Evolutionary conservation across 495 filamentous ascomycete genomes (phyloP).

Genomic region (Patellaria atrata): DNA sequence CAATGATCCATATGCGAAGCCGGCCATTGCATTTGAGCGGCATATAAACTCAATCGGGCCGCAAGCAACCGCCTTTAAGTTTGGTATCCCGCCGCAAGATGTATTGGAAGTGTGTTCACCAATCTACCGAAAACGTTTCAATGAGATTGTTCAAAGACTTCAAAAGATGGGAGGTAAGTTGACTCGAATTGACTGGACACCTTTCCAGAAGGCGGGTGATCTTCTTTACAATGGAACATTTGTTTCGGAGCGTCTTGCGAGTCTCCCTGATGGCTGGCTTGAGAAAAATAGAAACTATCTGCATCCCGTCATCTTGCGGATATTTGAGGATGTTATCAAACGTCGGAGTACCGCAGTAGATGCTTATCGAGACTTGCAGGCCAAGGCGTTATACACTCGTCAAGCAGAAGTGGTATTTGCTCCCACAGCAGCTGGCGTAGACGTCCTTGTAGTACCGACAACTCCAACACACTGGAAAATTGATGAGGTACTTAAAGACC

Average conservation of each 20-base stretch:
- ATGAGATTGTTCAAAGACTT: slow-evolving; percentile 29
- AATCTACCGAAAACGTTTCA: slow-evolving; percentile 32
- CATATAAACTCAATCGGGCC: slow-evolving; percentile 37
- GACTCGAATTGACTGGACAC: slow-evolving; percentile 35
- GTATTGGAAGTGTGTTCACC: slow-evolving; percentile 34
- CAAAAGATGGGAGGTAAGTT: slow-evolving; percentile 35
- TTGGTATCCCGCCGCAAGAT: slow-evolving; percentile 36
- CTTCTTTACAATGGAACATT: slow-evolving; percentile 43
- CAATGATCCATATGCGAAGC: slow-evolving; percentile 42
- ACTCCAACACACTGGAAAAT: slow-evolving; percentile 45
- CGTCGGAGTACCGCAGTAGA: slow-evolving; percentile 37
- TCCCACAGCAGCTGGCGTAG: slow-evolving; percentile 31
- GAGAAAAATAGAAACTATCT: slow-evolving; percentile 27
- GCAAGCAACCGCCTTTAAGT: slow-evolving; percentile 33
- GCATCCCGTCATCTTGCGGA: slow-evolving; percentile 39
- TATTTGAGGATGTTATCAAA: slow-evolving; percentile 35
- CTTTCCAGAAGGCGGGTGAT: slow-evolving; percentile 40
- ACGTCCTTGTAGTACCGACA: slow-evolving; percentile 48
- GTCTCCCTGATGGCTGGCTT: slow-evolving; percentile 31
- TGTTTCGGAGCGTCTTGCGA: slow-evolving; percentile 41
- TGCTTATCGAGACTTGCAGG: slow-evolving; percentile 41
- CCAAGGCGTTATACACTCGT: slow-evolving; percentile 30
- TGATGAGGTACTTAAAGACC: slow-evolving; percentile 40
- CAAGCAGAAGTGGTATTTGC: slow-evolving; percentile 35
- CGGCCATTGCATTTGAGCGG: slow-evolving; percentile 27